Evolutionary conservation across 2,329 filamentous ascomycete species (phyloP), one percentile per base, ranked within the genome.

Genomic region (Teratosphaeria destructans): DNA sequence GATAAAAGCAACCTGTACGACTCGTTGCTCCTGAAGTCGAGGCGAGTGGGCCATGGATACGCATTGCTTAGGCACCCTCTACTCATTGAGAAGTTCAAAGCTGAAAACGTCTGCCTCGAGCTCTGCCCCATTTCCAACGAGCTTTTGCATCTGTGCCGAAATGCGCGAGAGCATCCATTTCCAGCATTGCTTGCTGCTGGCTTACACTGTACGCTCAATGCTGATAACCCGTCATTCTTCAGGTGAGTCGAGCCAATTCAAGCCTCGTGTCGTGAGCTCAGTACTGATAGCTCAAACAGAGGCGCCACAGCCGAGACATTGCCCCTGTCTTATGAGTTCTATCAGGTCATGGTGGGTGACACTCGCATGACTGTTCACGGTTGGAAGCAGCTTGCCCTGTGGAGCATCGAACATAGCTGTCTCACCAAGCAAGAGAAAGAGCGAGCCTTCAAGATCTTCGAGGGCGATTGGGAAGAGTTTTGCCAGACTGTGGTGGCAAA

Each of bases 41-140:
- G 84, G 73, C 84, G 88, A 14, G 87, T 91, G 56, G 88, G 87
- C 0, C 88, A 91, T 66, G 87, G 87, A 0, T 90, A 87, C 65
- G 83, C 87, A 0, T 74, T 90, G 3, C 77, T 85, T 14, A 81
- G 84, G 59, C 87, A 90, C 68, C 84, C 84, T 0, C 75, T 82
- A 43, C 74, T 90, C n/a, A 82, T 89, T 73, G 75, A 85, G 63
- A 75, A 80, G 56, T 88, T 89, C 80, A 85, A 82, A 71, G 73
- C 78, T 60, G 76, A 77, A n/a, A 77, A 79, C 10, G 81, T 90
- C 37, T 89, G 86, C 64, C 77, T 91, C n/a, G 88, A 91, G 74
- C 75, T 88, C 1, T 90, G 88, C 65, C 88, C 87, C 0, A 89
- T 90, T 56, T 90, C 86, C 0, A 91, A 90, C 67, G 88, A 91